phyloP scores from a whole-genome alignment of 352 stramenopile species.

The Paralagenidium karlingii region DNA sequence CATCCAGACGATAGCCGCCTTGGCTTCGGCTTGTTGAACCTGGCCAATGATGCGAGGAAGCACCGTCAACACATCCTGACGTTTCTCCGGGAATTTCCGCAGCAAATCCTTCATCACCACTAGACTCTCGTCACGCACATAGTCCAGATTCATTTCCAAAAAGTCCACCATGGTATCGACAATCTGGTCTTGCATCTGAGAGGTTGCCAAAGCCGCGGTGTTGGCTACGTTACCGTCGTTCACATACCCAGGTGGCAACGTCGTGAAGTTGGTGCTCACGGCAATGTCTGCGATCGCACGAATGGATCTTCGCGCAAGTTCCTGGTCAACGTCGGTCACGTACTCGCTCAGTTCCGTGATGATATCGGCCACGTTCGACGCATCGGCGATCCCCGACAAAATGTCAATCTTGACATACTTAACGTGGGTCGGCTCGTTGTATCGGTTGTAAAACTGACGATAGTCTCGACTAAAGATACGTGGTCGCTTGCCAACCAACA shows the following conservation, averaged over 20 bases:
- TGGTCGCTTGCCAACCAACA: slow-evolving; percentile 90
- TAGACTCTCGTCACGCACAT: slow-evolving; percentile 93
- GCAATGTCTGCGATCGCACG: slow-evolving; percentile 90
- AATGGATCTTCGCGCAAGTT: slow-evolving; percentile 88
- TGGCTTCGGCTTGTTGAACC: slow-evolving; percentile 76
- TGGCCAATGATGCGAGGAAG: slow-evolving; percentile 56
- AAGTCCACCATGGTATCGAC: slow-evolving; percentile 94
- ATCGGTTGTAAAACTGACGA: slow-evolving; percentile 95
- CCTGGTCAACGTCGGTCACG: slow-evolving; percentile 90
- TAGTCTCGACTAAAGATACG: slow-evolving; percentile 97
- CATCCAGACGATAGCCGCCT: slow-evolving; percentile 94
- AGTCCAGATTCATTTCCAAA: slow-evolving; percentile 93
- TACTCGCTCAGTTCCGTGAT: slow-evolving; percentile 96
- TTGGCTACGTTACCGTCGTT: slow-evolving; percentile 35
- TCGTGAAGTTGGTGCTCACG: slow-evolving; percentile 59
- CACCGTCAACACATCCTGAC: slow-evolving; percentile 83
- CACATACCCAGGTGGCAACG: slow-evolving; percentile 14
- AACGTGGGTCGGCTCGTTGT: slow-evolving; percentile 97
- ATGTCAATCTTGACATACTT: slow-evolving; percentile 98
- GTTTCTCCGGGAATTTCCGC: slow-evolving; percentile 92
- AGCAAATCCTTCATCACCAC: slow-evolving; percentile 94
- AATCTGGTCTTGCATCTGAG: slow-evolving; percentile 75
- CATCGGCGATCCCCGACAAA: slow-evolving; percentile 91
- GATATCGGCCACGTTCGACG: slow-evolving; percentile 92
- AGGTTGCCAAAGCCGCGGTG: slow-evolving; percentile 39